These are phyloP conservation scores for Artemisia argyi DNA, from an alignment of 129 eudicot species.

Conservation along the genomic window DNA sequence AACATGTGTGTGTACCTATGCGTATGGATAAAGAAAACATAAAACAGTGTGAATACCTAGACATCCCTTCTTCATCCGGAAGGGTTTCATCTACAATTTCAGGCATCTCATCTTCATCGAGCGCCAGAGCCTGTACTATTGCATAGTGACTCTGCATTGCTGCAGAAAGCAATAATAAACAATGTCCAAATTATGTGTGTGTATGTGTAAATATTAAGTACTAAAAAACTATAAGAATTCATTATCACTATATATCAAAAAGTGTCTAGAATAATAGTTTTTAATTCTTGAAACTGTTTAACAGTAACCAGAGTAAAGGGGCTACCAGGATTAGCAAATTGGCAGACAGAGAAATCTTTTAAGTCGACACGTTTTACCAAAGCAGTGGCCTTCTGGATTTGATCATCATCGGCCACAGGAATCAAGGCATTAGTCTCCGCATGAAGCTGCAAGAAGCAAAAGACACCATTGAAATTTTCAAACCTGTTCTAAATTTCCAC, in stretches of 20 bases:
- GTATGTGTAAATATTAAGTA: not conserved
- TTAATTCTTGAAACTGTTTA: not conserved
- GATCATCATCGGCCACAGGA: constrained; percentile 73
- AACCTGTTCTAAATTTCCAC: no score
- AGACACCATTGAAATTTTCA: not conserved
- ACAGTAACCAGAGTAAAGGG: constrained; percentile 5
- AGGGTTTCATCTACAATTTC: constrained; percentile 84
- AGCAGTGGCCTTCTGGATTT: constrained; percentile 68
- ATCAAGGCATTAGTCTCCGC: constrained; percentile 44
- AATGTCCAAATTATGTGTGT: not conserved
- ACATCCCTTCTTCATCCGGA: constrained; percentile 95
- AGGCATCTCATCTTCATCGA: constrained; percentile 97
- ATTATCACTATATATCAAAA: not conserved
- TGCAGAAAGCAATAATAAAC: constrained; percentile 29
- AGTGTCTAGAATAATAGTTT: not conserved
- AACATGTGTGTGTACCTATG: not conserved
- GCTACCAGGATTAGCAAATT: constrained; percentile 92
- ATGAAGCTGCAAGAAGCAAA: constrained; percentile 57
- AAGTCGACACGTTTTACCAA: constrained; percentile 76
- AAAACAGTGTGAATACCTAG: constrained; percentile 53
- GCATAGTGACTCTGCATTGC: constrained; percentile 98
- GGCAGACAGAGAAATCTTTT: constrained; percentile 92
- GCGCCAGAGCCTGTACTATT: constrained; percentile 86
- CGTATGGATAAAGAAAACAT: not conserved
- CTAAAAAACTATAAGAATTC: not conserved